phyloP scores from a whole-genome alignment of 2,329 filamentous ascomycete species.

The Trichoderma sp. region DNA sequence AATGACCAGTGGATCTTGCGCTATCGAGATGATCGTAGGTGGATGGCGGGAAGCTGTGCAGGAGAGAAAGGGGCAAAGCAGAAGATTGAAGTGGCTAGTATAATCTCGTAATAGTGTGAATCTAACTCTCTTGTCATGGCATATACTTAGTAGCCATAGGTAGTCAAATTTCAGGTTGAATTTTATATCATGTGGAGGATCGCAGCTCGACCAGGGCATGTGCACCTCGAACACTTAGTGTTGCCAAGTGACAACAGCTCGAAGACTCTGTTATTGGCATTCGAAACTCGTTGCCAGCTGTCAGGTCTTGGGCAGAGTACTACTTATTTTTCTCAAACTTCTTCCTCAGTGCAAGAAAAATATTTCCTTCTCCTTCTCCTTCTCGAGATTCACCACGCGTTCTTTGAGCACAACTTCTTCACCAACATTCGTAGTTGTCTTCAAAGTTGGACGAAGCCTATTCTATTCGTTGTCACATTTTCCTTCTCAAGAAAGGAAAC shows the following conservation, averaged over 20 bases:
- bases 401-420: not conserved
- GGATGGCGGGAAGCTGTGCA: not conserved
- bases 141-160: not conserved
- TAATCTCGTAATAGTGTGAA: not conserved
- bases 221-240: not conserved
- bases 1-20: not conserved
- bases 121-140: not conserved
- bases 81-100: not conserved
- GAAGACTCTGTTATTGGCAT: not conserved
- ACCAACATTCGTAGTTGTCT: not conserved
- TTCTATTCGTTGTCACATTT: not conserved
- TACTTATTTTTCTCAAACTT: not conserved
- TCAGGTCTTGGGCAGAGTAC: not conserved
- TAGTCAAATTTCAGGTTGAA: not conserved
- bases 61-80: not conserved
- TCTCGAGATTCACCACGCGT: not conserved
- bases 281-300: constrained; percentile 1
- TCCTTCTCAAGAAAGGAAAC: not conserved
- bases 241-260: constrained; percentile 2
- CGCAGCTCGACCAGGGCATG: not conserved
- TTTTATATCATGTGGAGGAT: not conserved
- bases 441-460: not conserved
- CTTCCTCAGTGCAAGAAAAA: not conserved
- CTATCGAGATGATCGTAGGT: not conserved
- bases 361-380: not conserved